phyloP scores from a whole-genome alignment of 441 rosid species.

The Cnidoscolus chayamansa region DNA sequence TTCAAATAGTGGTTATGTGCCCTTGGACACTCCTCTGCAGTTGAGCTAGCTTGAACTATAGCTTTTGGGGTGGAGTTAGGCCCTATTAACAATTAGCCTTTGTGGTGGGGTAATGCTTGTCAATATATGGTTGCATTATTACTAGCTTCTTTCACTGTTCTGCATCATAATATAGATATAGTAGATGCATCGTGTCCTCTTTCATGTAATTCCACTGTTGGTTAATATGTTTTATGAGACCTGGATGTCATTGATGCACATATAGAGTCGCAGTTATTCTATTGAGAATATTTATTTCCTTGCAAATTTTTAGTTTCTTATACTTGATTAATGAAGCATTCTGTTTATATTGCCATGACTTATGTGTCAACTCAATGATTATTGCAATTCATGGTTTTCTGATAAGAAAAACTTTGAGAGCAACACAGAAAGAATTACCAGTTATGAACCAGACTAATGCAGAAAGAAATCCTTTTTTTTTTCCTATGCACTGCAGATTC shows the following conservation, averaged over 20 bases:
- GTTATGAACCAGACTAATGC: too few species aligned
- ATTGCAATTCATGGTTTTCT: background rate
- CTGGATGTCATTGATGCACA: background rate
- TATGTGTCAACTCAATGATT: background rate
- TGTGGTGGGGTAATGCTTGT: background rate
- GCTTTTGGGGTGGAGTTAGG: too few species aligned
- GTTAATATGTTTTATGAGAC: background rate
- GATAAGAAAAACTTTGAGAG: background rate
- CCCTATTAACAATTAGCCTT: background rate
- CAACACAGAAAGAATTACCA: background rate
- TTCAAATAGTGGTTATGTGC: too few species aligned
- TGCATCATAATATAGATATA: background rate
- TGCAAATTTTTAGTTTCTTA: background rate
- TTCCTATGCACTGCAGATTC: conserved; percentile 56
- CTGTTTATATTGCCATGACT: background rate
- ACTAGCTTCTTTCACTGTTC: background rate
- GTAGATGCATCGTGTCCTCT: background rate
- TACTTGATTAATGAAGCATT: background rate
- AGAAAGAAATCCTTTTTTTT: background rate
- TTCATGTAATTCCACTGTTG: background rate
- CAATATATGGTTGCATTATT: background rate
- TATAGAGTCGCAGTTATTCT: background rate
- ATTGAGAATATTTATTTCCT: background rate
- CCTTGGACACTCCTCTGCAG: too few species aligned
- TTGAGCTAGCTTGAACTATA: too few species aligned